phyloP scores from a whole-genome alignment of 129 eudicot species.

The Arctium lappa region DNA sequence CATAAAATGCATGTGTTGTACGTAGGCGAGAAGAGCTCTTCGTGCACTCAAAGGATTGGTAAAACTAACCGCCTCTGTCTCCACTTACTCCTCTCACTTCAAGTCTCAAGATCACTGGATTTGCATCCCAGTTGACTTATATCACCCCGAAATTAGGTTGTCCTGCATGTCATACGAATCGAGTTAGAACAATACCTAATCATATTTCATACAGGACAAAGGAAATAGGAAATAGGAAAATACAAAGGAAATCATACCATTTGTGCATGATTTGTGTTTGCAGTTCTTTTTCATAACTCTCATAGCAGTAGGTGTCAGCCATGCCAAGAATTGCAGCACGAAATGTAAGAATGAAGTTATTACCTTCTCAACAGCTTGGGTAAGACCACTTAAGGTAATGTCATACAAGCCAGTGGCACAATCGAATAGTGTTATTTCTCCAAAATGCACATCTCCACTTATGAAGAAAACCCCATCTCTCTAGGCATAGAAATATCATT shows the following conservation, averaged over 20 bases:
- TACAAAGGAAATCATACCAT: constrained; percentile 35
- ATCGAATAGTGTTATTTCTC: too few relatives aligned
- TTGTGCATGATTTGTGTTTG: constrained; percentile 61
- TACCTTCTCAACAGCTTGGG: too few relatives aligned
- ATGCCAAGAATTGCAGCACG: constrained; percentile 50
- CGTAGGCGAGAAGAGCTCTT: too few relatives aligned
- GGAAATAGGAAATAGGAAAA: neutral
- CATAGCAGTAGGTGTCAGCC: constrained; percentile 66
- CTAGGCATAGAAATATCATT: constrained; percentile 29
- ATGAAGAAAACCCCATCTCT: constrained; percentile 66
- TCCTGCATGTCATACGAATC: constrained; percentile 27
- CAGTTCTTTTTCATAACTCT: constrained; percentile 50
- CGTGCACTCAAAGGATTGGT: too few relatives aligned
- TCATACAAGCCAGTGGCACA: too few relatives aligned
- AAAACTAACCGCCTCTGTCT: too few relatives aligned
- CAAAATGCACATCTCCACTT: too few relatives aligned
- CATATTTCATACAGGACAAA: neutral
- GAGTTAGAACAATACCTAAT: neutral
- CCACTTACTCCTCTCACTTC: too few relatives aligned
- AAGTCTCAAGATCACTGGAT: constrained; percentile 51
- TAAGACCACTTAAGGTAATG: too few relatives aligned
- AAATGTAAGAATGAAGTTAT: constrained; percentile 45
- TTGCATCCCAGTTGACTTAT: constrained; percentile 52
- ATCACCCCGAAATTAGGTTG: constrained; percentile 63
- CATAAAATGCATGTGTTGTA: too few relatives aligned